Evolutionary conservation across 495 filamentous ascomycete genomes (phyloP).

Genomic region (Penicillium desertorum): DNA sequence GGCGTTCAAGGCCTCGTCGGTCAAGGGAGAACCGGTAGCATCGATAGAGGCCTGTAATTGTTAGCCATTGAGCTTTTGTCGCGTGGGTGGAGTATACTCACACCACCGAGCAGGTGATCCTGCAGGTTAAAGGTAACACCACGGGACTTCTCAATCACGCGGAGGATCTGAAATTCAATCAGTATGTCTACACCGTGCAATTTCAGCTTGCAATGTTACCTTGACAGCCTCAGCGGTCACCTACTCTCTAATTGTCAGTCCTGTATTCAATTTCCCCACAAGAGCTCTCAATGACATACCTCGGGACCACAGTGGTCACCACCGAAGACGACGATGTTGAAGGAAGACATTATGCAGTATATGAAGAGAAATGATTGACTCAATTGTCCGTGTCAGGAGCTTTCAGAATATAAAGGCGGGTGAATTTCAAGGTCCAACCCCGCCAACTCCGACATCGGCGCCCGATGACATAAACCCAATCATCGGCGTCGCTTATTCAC

Average conservation of each 20-base stretch:
- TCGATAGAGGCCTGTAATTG: conserved; percentile 72
- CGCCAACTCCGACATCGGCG: conserved; percentile 36
- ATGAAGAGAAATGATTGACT: conserved; percentile 14
- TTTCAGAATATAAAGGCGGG: conserved; percentile 29
- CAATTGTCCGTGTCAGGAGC: conserved; percentile 19
- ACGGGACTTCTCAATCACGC: conserved; percentile 67
- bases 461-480: conserved; percentile 11
- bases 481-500: conserved; percentile 8
- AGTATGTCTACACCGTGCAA: background rate
- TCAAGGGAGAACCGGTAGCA: conserved; percentile 71
- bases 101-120: conserved; percentile 89
- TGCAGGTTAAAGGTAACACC: conserved; percentile 83
- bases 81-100: conserved; percentile 49
- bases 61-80: conserved; percentile 9
- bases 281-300: conserved; percentile 49
- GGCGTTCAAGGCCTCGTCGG: conserved; percentile 78
- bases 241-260: conserved; percentile 24
- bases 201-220: conserved; percentile 45
- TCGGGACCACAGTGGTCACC: conserved; percentile 97
- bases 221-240: conserved; percentile 78
- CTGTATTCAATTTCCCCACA: conserved; percentile 6
- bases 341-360: conserved; percentile 44
- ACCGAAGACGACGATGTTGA: conserved; percentile 66
- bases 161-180: conserved; percentile 51
- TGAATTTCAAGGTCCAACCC: conserved; percentile 23